Percentiles rank a stretch among this genome's conserved stretches.
phyloP scores from a whole-genome alignment of 2,329 filamentous ascomycete species.

The Fusarium heterosporum region DNA sequence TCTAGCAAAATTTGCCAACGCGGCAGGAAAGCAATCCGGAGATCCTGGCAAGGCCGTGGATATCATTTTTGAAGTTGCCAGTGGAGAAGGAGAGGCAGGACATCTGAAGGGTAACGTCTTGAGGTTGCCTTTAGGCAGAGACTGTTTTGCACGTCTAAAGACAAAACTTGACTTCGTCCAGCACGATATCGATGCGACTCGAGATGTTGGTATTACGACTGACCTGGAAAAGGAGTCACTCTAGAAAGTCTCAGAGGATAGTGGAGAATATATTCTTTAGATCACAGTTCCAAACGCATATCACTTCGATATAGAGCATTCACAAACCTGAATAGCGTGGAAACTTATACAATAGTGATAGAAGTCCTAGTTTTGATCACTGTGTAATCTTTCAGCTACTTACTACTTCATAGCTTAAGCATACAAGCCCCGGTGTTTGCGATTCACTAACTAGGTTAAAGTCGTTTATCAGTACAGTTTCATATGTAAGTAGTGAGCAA shows the following conservation, averaged over 20 bases:
- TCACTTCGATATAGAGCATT: too few relatives aligned
- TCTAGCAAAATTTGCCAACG: slow-evolving; percentile 42
- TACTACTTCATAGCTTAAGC: too few relatives aligned
- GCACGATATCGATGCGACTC: slow-evolving; percentile 26
- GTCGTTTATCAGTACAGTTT: too few relatives aligned
- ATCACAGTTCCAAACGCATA: too few relatives aligned
- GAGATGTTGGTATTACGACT: slow-evolving; percentile 26
- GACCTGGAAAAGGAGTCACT: slow-evolving; percentile 9
- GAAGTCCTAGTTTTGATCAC: too few relatives aligned
- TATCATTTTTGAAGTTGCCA: slow-evolving; percentile 54
- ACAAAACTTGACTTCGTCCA: slow-evolving; percentile 39
- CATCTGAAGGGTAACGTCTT: slow-evolving; percentile 48
- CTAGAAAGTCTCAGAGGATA: neutral
- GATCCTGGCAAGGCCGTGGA: slow-evolving; percentile 55
- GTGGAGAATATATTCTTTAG: too few relatives aligned
- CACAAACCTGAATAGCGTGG: too few relatives aligned
- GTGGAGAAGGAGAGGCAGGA: slow-evolving; percentile 46
- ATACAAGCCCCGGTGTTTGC: too few relatives aligned
- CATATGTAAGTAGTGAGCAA: too few relatives aligned
- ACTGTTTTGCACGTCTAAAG: slow-evolving; percentile 48
- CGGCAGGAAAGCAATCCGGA: slow-evolving; percentile 53
- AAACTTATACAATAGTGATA: too few relatives aligned
- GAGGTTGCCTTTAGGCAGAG: slow-evolving; percentile 52
- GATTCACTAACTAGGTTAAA: too few relatives aligned
- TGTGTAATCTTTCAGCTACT: too few relatives aligned